Evolutionary conservation across 1,139 yeast genomes (phyloP).

Genomic region (Insectozyma bohioensis): DNA sequence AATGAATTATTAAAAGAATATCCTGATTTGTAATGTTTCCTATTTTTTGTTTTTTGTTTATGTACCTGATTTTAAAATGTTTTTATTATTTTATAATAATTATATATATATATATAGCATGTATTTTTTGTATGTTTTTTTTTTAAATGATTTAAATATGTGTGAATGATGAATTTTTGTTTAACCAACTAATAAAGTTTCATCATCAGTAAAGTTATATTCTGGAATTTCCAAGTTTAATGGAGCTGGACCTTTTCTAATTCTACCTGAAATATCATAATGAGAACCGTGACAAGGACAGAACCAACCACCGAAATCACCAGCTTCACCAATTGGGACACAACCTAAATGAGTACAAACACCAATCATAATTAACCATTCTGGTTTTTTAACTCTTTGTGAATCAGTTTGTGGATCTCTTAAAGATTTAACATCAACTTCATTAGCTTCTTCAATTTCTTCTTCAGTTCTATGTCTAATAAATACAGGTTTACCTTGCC

Average conservation of each 20-base stretch:
- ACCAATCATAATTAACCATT: slow-evolving; percentile 99
- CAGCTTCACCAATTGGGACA: slow-evolving; percentile 99
- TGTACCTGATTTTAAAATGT: slow-evolving; percentile 7
- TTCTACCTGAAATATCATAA: slow-evolving; percentile 99
- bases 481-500: slow-evolving; percentile 99
- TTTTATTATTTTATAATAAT: slow-evolving; percentile 3
- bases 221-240: slow-evolving; percentile 95
- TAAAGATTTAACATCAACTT: slow-evolving; percentile 67
- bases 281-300: slow-evolving; percentile 99
- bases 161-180: slow-evolving; percentile 1
- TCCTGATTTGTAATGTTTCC: slow-evolving; percentile 12
- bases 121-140: neutral
- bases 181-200: slow-evolving; percentile 73
- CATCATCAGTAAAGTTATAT: slow-evolving; percentile 78
- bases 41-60: neutral
- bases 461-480: slow-evolving; percentile 96
- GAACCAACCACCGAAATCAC: slow-evolving; percentile 99
- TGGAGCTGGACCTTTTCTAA: slow-evolving; percentile 99
- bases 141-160: slow-evolving; percentile 3
- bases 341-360: slow-evolving; percentile 99
- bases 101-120: slow-evolving; percentile 3
- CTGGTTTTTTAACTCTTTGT: slow-evolving; percentile 94
- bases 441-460: slow-evolving; percentile 94
- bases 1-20: slow-evolving; percentile 13
- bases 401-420: slow-evolving; percentile 95